Percentiles rank a stretch among this genome's conserved stretches.
Conservation (phyloP, 2,329 filamentous ascomycete species). For the Xylariaceae sp. region DNA sequence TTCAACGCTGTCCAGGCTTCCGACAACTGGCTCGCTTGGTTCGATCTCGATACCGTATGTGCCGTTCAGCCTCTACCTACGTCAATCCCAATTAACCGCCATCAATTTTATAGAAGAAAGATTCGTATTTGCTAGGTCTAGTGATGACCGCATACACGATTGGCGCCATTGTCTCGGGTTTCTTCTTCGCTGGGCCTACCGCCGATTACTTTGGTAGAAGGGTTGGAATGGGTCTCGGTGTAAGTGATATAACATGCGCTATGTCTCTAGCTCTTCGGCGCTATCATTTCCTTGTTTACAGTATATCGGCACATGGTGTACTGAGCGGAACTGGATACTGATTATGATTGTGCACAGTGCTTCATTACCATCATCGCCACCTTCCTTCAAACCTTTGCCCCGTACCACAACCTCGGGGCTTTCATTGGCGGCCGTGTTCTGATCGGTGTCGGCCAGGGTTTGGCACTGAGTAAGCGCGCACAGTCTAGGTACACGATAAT, state of each 20-base stretch:
- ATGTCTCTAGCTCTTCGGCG: too few relatives aligned
- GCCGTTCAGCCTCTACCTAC: background rate
- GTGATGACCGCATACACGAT: slow-evolving; percentile 69
- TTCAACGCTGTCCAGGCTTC: slow-evolving; percentile 70
- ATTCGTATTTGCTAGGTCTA: slow-evolving; percentile 43
- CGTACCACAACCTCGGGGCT: slow-evolving; percentile 55
- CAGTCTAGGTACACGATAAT: background rate
- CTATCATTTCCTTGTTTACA: too few relatives aligned
- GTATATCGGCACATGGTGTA: too few relatives aligned
- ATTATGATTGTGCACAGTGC: slow-evolving; percentile 44
- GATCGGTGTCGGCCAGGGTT: slow-evolving; percentile 66
- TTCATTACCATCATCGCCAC: slow-evolving; percentile 63
- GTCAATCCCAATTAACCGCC: background rate
- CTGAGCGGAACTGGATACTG: too few relatives aligned
- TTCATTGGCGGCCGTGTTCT: slow-evolving; percentile 67
- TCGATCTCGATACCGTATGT: slow-evolving; percentile 44
- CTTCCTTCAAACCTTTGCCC: slow-evolving; percentile 64
- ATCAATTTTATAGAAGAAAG: slow-evolving; percentile 29
- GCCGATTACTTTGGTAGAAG: slow-evolving; percentile 60
- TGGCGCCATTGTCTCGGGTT: slow-evolving; percentile 65
- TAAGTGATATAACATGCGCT: too few relatives aligned
- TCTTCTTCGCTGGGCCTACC: slow-evolving; percentile 63
- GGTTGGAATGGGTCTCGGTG: slow-evolving; percentile 52
- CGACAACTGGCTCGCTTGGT: slow-evolving; percentile 62
- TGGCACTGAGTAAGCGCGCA: slow-evolving; percentile 50